A percentile compares a stretch with the other conserved stretches of the same genome.
These are phyloP conservation scores for Nymphaea thermarum DNA, from an alignment of 164 flowering plant species.

Conservation along the genomic window DNA sequence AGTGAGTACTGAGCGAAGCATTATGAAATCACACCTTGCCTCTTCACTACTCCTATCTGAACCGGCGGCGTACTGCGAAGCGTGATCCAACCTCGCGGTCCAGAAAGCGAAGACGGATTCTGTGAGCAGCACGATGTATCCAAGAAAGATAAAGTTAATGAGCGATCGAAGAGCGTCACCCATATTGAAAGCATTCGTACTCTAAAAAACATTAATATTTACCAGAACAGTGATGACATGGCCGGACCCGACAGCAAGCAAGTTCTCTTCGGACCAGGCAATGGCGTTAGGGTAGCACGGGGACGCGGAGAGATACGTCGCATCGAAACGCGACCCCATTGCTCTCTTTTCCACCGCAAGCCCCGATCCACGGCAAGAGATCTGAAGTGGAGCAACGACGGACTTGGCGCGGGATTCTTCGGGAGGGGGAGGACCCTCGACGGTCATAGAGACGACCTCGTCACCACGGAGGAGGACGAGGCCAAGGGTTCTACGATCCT, in stretches of 20 bases:
- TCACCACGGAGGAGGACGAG: conserved; percentile 91
- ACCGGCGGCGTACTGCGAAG: conserved; percentile 39
- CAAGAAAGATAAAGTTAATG: not conserved
- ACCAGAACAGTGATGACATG: conserved; percentile 71
- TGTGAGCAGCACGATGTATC: conserved; percentile 17
- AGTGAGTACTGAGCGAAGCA: too few species aligned
- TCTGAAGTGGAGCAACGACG: conserved; percentile 38
- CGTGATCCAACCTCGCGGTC: conserved; percentile 65
- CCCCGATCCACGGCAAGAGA: too few species aligned
- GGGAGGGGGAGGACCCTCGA: conserved; percentile 97
- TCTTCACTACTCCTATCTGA: conserved; percentile 45
- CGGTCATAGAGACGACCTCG: conserved; percentile 96
- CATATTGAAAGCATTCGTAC: too few species aligned
- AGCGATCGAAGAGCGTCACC: too few species aligned
- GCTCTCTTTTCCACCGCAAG: too few species aligned
- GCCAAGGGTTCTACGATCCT: conserved; percentile 88
- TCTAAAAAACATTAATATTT: too few species aligned
- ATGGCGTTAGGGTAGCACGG: conserved; percentile 60
- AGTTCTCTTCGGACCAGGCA: conserved; percentile 72
- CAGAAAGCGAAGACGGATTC: conserved; percentile 61
- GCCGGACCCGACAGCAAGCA: conserved; percentile 72
- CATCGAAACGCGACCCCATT: conserved; percentile 32
- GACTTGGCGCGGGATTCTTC: conserved; percentile 86
- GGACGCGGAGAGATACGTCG: conserved; percentile 38
- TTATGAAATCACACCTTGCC: conserved; percentile 48